These are phyloP conservation scores for Fusarium algeriense DNA, from an alignment of 2,329 filamentous ascomycete genomes.

Conservation along the genomic window DNA sequence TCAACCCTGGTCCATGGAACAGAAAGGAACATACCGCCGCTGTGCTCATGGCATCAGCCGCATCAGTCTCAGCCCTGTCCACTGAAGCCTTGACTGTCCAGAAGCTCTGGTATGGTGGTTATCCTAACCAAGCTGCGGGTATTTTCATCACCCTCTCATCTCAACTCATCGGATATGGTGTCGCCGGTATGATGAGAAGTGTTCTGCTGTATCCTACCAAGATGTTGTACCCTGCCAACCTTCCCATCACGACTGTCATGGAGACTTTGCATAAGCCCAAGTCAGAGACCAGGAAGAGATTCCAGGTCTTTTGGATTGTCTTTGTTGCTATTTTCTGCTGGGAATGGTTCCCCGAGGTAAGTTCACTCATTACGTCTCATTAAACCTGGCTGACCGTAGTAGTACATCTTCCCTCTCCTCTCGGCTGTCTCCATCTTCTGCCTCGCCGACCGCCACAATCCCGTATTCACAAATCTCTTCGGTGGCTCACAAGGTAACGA, in stretches of 20 bases:
- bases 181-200: constrained; percentile 61
- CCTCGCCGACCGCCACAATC: constrained; percentile 18
- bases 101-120: constrained; percentile 59
- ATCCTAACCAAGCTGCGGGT: constrained; percentile 54
- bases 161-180: constrained; percentile 62
- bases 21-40: constrained; percentile 52
- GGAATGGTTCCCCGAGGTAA: constrained; percentile 50
- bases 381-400: neutral
- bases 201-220: constrained; percentile 61
- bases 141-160: constrained; percentile 62
- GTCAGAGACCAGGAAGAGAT: constrained; percentile 53
- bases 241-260: constrained; percentile 49
- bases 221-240: constrained; percentile 51
- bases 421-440: constrained; percentile 48
- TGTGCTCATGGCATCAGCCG: constrained; percentile 59
- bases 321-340: constrained; percentile 58
- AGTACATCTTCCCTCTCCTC: constrained; percentile 59
- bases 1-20: constrained; percentile 39
- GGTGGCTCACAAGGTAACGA: constrained; percentile 35
- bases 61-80: constrained; percentile 48
- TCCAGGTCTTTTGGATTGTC: constrained; percentile 57
- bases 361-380: fast-evolving
- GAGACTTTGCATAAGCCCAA: constrained; percentile 47
- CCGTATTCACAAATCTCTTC: constrained; percentile 34
- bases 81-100: constrained; percentile 60